Base-by-base conservation (phyloP, 2,329 filamentous ascomycete genomes). In the Talaromyces piceae region DNA sequence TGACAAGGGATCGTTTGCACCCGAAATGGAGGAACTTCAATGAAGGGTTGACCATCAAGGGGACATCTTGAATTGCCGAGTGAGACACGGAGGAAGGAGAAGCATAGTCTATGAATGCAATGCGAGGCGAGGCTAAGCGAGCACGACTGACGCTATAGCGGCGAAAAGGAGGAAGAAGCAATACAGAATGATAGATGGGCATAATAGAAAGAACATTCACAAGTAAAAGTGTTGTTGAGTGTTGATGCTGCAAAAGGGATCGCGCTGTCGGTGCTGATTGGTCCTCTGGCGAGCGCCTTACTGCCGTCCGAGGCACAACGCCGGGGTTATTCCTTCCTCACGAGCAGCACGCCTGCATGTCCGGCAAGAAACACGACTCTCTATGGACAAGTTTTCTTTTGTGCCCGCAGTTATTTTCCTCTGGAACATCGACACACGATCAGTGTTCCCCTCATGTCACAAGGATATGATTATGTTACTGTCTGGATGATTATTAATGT, bases 21-120 rank as follows among this genome's bases (percentile, higher is more conserved):
- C 26, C 13, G 16, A 48, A 41, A n/a, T 20, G 39, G 41, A 31
- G 30, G n/a, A 28, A 22, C 22, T 27, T n/a, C 39, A 30, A 33
- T 48, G 33, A 48, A 48, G 46, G 46, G 46, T 30, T 11, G 20
- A 25, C 8, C 39, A 48, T 48, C 33, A 22, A 48, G 46, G 46
- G 46, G 39, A 11, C 39, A 25, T 43, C n/a, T 23, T 43, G 23
- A 16, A 43, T 43, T 22, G 4, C 23, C 25, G 39, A 9, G 39
- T 43, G 39, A 43, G 39, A 41, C 39, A 41, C 3, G 22, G 13
- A 25, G 39, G 22, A 16, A n/a, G 20, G 12, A 41, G 18, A 5
- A n/a, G n/a, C n/a, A n/a, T n/a, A n/a, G n/a, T n/a, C n/a, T 12
- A 25, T 41, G 39, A 22, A 12, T 22, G 11, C 6, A 41, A 20